phyloP scores from a whole-genome alignment of 345 rosid species.

The Rhizophora mangle region DNA sequence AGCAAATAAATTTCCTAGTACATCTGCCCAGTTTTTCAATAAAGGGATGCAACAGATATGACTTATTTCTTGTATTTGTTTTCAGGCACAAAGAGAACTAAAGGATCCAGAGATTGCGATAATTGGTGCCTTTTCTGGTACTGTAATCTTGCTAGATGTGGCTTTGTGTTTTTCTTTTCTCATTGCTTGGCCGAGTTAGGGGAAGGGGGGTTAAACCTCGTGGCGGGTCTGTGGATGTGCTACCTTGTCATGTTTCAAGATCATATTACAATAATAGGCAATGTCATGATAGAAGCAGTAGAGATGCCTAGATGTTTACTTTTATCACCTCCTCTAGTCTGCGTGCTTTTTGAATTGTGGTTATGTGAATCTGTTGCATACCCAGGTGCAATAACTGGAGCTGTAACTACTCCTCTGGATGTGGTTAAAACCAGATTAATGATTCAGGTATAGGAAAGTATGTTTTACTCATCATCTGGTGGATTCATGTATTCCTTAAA shows the following conservation, averaged over 20 bases:
- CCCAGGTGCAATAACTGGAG: slow-evolving; percentile 88
- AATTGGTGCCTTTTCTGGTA: slow-evolving; percentile 91
- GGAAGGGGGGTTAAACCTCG: no score
- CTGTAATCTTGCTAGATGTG: not conserved
- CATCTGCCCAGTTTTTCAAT: not conserved
- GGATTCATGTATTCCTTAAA: no score
- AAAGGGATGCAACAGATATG: not conserved
- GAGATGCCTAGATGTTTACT: no score
- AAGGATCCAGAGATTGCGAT: slow-evolving; percentile 85
- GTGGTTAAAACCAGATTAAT: slow-evolving; percentile 91
- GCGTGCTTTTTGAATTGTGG: no score
- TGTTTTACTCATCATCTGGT: not conserved
- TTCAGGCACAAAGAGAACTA: slow-evolving; percentile 69
- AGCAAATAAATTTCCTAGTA: not conserved
- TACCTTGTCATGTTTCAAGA: no score
- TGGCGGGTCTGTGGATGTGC: no score
- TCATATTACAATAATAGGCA: no score
- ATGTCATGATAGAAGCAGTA: no score
- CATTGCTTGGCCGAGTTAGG: not conserved
- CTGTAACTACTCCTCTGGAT: slow-evolving; percentile 91
- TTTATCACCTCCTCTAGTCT: no score
- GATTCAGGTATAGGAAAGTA: slow-evolving; percentile 61
- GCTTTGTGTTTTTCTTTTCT: not conserved
- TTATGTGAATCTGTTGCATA: no score
- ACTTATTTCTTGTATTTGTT: not conserved